These are phyloP conservation scores for Solanum pennellii DNA, from an alignment of 257 asterid species.

Conservation along the genomic window DNA sequence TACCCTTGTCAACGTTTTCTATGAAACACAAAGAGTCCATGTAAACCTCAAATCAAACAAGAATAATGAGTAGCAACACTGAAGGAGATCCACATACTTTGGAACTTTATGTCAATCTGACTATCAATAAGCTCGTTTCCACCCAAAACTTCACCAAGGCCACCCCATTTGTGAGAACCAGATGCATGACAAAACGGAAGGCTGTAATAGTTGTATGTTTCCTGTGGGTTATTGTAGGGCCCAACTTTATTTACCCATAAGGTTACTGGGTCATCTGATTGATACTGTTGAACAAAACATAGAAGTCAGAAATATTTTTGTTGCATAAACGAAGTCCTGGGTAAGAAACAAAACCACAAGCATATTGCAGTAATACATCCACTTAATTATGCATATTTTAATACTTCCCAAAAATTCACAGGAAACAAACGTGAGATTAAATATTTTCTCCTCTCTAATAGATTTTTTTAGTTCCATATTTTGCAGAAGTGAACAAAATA, in stretches of 20 bases:
- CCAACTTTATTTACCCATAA: constrained; percentile 99
- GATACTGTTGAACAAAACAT: constrained; percentile 48
- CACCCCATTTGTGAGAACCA: constrained; percentile 96
- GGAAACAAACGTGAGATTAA: background rate
- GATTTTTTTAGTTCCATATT: background rate
- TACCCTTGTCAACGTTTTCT: constrained; percentile 51
- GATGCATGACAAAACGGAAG: constrained; percentile 84
- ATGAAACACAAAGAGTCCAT: constrained; percentile 7
- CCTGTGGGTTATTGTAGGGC: constrained; percentile 95
- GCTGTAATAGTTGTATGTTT: constrained; percentile 87
- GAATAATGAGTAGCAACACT: background rate
- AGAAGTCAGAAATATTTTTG: constrained; percentile 2
- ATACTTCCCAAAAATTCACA: background rate
- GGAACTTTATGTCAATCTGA: constrained; percentile 66
- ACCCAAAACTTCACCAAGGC: constrained; percentile 96
- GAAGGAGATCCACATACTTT: constrained; percentile 33
- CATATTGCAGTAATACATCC: background rate
- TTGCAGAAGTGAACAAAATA: background rate
- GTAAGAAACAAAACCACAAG: background rate
- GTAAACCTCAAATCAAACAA: background rate
- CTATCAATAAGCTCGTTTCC: constrained; percentile 98
- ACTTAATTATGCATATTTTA: background rate
- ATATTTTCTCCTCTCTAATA: background rate
- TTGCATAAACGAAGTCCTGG: background rate
- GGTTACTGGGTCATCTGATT: constrained; percentile 55